Evolutionary conservation across 495 filamentous ascomycete species (phyloP), one percentile per base, ranked within the genome.

Genomic region (Oidiodendron maius): DNA sequence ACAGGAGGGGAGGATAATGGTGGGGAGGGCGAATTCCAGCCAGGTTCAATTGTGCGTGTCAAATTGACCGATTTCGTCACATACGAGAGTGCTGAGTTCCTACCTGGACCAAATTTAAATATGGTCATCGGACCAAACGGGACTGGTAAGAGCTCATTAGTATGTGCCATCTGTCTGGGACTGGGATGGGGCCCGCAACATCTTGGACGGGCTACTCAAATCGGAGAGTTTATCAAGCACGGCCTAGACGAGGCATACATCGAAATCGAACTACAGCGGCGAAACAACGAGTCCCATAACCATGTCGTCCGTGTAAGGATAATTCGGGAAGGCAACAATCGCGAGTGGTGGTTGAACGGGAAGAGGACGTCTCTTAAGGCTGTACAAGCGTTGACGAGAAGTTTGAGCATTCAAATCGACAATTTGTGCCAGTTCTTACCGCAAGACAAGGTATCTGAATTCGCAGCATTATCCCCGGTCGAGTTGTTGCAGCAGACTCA

Each of bases 91-190:
- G 91, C 88, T 42, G 88, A 93, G 53, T 95, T 96, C 64, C 78
- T 79, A 41, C 89, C 87, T 3, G 93, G 93, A 0, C 91, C 94
- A 11, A 93, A 86, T 56, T 63, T 99, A 57, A 99, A 99, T 61
- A 97, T 99, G 94, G 82, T 99, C 48, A 96, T 99, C 56, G 93
- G 93, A 0, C 93, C 93, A 8, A 99, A 99, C 61, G 93, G 93
- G 37, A 96, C 93, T 0, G 93, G 93, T 37, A 99, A 99, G 63
- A 96, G 90, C 71, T 95, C 94, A 0, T 77, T 99, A 24, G 93
- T 99, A 23, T 97, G 93, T 66, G 93, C 94, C 22, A 95, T 99
- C 52, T 97, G 94, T 66, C 66, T 99, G 11, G 93, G 93, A 5
- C 67, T 99, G 23, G 93, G 93, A 26, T 96, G 82, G 75, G 74